Conservation (phyloP, 371 early-diverging fungal genomes). For the Mucor indicus region DNA sequence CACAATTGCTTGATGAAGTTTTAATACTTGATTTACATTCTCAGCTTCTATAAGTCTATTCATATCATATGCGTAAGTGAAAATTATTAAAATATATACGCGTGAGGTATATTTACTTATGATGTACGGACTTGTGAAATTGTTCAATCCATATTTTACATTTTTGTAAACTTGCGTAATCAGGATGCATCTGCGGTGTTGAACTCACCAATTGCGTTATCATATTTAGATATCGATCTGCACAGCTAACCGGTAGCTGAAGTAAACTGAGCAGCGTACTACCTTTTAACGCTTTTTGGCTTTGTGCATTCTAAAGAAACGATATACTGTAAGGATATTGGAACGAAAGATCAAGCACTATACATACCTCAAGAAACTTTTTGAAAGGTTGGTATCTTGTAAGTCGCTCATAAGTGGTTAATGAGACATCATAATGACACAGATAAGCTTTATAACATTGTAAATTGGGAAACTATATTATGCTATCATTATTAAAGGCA, state of each 20-base stretch:
- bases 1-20: constrained; percentile 34
- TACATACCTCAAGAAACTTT: constrained; percentile 46
- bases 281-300: constrained; percentile 14
- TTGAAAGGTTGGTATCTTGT: constrained; percentile 42
- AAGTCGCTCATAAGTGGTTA: constrained; percentile 44
- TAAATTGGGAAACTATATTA: constrained; percentile 32
- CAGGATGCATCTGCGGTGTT: constrained; percentile 40
- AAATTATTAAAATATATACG: too few relatives aligned
- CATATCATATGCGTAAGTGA: too few relatives aligned
- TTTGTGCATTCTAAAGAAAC: constrained; percentile 19
- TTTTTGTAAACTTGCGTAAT: constrained; percentile 27
- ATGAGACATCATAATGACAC: constrained; percentile 34
- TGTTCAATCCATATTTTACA: constrained; percentile 30
- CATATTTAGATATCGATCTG: constrained; percentile 33
- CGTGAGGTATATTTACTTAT: constrained; percentile 26
- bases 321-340: too few relatives aligned
- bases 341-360: too few relatives aligned
- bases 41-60: constrained; percentile 34
- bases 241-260: constrained; percentile 38
- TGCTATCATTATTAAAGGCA: too few relatives aligned
- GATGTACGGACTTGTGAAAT: constrained; percentile 20
- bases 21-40: constrained; percentile 43
- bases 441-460: constrained; percentile 32
- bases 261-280: constrained; percentile 31
- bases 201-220: constrained; percentile 26